These are phyloP conservation scores for Colletotrichum kahawae DNA, from an alignment of 2,329 filamentous ascomycete genomes.

Conservation along the genomic window DNA sequence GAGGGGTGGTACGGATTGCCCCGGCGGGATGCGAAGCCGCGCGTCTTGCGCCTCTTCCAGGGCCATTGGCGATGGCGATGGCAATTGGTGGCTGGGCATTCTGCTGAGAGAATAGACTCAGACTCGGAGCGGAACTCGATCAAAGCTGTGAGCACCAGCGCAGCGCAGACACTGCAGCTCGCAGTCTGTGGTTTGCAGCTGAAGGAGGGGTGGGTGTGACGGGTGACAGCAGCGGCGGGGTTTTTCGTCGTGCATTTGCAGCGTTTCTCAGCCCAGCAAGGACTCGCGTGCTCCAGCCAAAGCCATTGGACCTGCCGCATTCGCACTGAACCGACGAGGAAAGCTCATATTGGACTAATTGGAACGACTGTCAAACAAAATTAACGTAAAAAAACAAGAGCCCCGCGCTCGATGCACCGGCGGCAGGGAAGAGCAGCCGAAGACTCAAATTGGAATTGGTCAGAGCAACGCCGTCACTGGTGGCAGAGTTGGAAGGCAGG, in stretches of 20 bases:
- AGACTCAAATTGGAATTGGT: neutral
- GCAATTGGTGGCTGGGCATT: neutral
- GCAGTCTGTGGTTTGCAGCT: neutral
- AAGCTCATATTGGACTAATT: no score
- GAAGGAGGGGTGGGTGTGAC: neutral
- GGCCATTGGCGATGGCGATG: neutral
- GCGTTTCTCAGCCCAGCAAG: neutral
- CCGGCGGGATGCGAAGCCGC: slow-evolving; percentile 3
- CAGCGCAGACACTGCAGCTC: neutral
- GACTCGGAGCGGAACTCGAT: neutral
- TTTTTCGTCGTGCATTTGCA: neutral
- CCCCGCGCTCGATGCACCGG: neutral
- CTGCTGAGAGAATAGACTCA: neutral
- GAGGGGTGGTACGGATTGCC: neutral
- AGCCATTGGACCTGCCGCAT: neutral
- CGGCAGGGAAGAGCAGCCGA: neutral
- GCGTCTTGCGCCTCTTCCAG: slow-evolving; percentile 6
- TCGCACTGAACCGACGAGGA: neutral
- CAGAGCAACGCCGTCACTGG: slow-evolving; percentile 1
- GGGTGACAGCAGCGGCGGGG: neutral
- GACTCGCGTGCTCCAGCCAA: slow-evolving; percentile 2
- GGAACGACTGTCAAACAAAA: neutral
- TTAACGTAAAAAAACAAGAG: neutral
- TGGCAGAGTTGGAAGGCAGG: neutral
- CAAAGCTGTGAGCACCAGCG: neutral